Conservation (phyloP, 2,329 filamentous ascomycete species). For the Daldinia sp. region DNA sequence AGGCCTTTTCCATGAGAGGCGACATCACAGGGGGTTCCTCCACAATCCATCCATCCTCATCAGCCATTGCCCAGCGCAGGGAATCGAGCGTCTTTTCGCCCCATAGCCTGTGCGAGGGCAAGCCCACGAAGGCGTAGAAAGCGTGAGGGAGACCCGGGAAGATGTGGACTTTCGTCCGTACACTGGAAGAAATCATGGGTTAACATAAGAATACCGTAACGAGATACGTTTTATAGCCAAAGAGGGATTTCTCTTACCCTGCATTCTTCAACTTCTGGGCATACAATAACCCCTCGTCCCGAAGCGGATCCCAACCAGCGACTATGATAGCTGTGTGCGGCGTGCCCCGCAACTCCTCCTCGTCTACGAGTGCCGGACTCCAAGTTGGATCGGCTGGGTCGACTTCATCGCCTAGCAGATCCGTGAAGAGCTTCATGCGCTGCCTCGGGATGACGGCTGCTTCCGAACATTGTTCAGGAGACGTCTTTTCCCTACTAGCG, state of each 20-base stretch:
- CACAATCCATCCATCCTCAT: conserved; percentile 35
- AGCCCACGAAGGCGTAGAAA: conserved; percentile 38
- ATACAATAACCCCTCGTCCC: conserved; percentile 43
- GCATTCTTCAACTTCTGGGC: conserved; percentile 39
- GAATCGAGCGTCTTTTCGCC: conserved; percentile 30
- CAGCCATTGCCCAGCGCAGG: conserved; percentile 29
- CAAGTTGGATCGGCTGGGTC: conserved; percentile 39
- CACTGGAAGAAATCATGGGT: conserved; percentile 21
- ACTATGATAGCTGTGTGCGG: conserved; percentile 43
- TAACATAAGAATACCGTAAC: not conserved
- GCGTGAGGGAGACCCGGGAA: conserved; percentile 45
- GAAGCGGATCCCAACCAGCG: conserved; percentile 42
- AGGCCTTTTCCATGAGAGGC: conserved; percentile 2
- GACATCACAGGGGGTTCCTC: conserved; percentile 26
- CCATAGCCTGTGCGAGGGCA: conserved; percentile 39
- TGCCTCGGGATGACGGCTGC: conserved; percentile 55
- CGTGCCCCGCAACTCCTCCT: conserved; percentile 39
- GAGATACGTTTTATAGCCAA: not conserved
- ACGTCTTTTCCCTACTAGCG: conserved; percentile 49
- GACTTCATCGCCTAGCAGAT: conserved; percentile 36
- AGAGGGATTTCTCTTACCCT: conserved; percentile 32
- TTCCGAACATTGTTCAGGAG: conserved; percentile 50
- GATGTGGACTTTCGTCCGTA: conserved; percentile 43
- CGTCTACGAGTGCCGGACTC: conserved; percentile 46
- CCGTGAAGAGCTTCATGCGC: conserved; percentile 44